Evolutionary conservation across 1,139 yeast species (phyloP).

Genomic region (Candida labiduridarum): DNA sequence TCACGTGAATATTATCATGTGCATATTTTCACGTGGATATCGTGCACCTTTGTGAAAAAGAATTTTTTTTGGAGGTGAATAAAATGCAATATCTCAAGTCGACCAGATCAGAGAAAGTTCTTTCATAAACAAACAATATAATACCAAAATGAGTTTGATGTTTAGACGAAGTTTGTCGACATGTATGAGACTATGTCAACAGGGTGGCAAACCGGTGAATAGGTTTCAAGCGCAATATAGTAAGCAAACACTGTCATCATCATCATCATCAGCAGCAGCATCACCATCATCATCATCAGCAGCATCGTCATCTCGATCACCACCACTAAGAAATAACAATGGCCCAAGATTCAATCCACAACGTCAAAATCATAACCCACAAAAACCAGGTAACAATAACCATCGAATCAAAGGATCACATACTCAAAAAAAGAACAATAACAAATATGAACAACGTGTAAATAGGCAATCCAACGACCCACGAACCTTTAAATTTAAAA

Average conservation of each 20-base stretch:
- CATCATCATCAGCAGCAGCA: neutral
- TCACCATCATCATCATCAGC: neutral
- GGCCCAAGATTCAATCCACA: neutral
- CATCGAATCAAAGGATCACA: neutral
- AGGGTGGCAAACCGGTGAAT: neutral
- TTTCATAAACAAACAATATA: too few relatives aligned
- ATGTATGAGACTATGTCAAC: neutral
- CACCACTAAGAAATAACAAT: neutral
- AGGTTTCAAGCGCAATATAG: neutral
- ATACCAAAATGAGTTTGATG: neutral
- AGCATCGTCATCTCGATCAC: neutral
- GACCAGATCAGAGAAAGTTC: too few relatives aligned
- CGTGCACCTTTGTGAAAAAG: too few relatives aligned
- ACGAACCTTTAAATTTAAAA: constrained; percentile 18
- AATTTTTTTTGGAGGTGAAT: too few relatives aligned
- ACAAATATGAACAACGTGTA: neutral
- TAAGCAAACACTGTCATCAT: neutral
- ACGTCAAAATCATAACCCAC: neutral
- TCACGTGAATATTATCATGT: neutral
- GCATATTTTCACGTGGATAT: neutral
- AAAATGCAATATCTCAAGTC: too few relatives aligned
- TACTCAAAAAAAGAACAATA: neutral
- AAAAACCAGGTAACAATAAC: neutral
- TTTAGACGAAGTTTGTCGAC: neutral
- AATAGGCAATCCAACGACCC: neutral